phyloP scores from a whole-genome alignment of 2,329 filamentous ascomycete genomes.

The Phyllosticta capitalensis region DNA sequence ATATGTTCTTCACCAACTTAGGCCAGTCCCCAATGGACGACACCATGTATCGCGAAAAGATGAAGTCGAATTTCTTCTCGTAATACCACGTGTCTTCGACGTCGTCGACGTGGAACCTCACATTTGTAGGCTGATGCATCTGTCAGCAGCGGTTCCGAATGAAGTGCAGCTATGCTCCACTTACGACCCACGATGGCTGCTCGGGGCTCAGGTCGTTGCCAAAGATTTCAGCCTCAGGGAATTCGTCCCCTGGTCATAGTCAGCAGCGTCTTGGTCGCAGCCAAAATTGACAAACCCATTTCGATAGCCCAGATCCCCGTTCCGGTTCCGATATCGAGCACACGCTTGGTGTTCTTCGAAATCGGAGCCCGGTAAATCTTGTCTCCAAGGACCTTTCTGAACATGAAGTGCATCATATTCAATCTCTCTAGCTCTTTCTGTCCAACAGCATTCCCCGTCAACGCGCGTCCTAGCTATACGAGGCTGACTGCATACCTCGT shows the following conservation, averaged over 20 bases:
- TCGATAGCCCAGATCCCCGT: constrained; percentile 29
- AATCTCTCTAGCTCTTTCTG: constrained; percentile 29
- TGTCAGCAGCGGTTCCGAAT: neutral
- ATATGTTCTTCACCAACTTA: constrained; percentile 39
- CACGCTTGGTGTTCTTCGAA: constrained; percentile 7
- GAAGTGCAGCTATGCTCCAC: neutral
- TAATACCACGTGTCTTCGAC: constrained; percentile 50
- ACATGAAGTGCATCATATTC: constrained; percentile 23
- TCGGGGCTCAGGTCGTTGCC: constrained; percentile 39
- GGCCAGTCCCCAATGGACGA: constrained; percentile 46
- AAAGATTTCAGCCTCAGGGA: constrained; percentile 13
- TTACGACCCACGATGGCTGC: constrained; percentile 32
- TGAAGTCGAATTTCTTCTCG: constrained; percentile 44
- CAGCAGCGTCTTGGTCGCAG: constrained; percentile 20
- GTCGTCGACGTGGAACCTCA: constrained; percentile 55
- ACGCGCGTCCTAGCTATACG: neutral
- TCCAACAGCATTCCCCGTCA: neutral
- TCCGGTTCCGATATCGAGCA: constrained; percentile 22
- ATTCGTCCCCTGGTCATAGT: constrained; percentile 19
- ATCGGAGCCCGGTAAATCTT: constrained; percentile 16
- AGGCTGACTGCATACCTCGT: constrained; percentile 14
- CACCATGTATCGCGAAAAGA: constrained; percentile 44
- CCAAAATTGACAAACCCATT: constrained; percentile 19
- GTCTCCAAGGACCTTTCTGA: constrained; percentile 27
- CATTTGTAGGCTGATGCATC: constrained; percentile 42